Percentiles rank a stretch among this genome's conserved stretches.
Conservation (phyloP, 306 rosid species). For the Mimosa bimucronata region DNA sequence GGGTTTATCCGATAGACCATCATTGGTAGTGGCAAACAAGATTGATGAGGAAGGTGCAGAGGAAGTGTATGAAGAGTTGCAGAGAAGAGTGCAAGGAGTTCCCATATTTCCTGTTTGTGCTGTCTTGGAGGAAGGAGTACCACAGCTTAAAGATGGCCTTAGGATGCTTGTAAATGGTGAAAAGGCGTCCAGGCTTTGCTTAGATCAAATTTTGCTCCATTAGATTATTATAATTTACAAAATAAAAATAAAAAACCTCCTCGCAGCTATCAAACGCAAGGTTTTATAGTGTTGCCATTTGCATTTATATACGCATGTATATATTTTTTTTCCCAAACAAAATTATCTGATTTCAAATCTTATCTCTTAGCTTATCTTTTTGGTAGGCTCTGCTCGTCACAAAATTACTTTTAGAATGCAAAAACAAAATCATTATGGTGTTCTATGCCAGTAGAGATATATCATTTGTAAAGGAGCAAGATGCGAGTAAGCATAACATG, state of each 20-base stretch:
- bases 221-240: slow-evolving; percentile 35
- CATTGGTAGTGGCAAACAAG: slow-evolving; percentile 86
- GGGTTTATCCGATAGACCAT: slow-evolving; percentile 80
- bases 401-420: not conserved
- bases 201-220: slow-evolving; percentile 63
- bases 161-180: slow-evolving; percentile 76
- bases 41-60: slow-evolving; percentile 88
- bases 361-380: not conserved
- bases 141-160: slow-evolving; percentile 78
- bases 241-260: not conserved
- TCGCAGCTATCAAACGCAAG: too few relatives aligned
- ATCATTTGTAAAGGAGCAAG: not conserved
- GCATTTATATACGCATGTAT: not conserved
- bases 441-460: not conserved
- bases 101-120: slow-evolving; percentile 86
- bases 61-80: slow-evolving; percentile 64
- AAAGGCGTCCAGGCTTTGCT: slow-evolving; percentile 50
- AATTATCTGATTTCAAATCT: not conserved
- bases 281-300: not conserved
- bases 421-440: not conserved
- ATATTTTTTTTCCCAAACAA: not conserved
- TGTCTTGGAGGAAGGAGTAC: slow-evolving; percentile 81
- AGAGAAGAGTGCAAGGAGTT: slow-evolving; percentile 69
- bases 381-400: not conserved
- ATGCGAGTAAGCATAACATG: not conserved